Base-by-base conservation (phyloP, 306 rosid genomes). In the Fragaria nilgerrensis region DNA sequence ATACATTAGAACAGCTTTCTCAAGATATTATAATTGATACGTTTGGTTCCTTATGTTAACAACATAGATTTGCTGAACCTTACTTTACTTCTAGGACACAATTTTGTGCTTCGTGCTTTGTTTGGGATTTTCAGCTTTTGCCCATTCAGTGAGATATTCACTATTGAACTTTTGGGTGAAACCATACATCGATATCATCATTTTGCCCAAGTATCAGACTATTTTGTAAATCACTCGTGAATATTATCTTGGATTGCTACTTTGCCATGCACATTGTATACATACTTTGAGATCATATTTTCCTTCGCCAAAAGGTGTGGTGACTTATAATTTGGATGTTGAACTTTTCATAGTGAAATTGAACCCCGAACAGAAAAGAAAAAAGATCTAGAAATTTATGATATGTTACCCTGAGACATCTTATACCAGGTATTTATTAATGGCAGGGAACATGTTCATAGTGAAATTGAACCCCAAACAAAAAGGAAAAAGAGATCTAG, bases 401-500 rank as follows among this genome's bases (percentile, higher is more conserved):
- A 39, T 73, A 61, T 68, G 13, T 69, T 53, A 49, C 34, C 63
- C 14, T 3, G 14, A 75, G 25, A 16, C 71, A 62, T 44, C 47
- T 59, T 37, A 27, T 75, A 7, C 55, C 17, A 5, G 4, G 22
- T 47, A 36, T 44, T 36, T 61, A 32, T 34, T 59, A 48, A 79
- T 82, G 27, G 78, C 82, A 92, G 97, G 89, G 97, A 95, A 49
- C n/a, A 49, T 71, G 61, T 49, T 17, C 43, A 9, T 71, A 17
- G 5, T 49, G 25, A 9, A 25, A 63, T 29, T 32, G 22, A 29
- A 29, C 2, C 12, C 12, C 5, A 17, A 32, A 37, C 2, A 25
- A 22, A 36, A 66, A 37, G 27, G 43, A 19, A 36, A 34, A 19
- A 11, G 34, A 20, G 65, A 34, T 52, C 29, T 72, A 52, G 1